A percentile compares a stretch with the other conserved stretches of the same genome.
phyloP scores from a whole-genome alignment of 352 stramenopile species.

The Blastocystis sp. region DNA sequence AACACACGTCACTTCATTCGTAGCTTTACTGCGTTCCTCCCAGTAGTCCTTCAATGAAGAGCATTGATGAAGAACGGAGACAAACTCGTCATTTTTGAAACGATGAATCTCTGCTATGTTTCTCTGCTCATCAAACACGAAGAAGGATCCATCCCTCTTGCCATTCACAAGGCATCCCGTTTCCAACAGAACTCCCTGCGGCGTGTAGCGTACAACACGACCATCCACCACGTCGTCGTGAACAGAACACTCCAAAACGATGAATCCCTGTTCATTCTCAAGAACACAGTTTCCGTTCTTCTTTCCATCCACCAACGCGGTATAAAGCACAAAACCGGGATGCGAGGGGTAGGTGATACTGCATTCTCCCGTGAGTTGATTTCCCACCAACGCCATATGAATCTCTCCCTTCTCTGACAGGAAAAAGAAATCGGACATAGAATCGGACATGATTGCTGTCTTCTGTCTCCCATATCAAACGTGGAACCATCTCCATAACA shows the following conservation, averaged over 20 bases:
- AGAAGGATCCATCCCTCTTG: not conserved
- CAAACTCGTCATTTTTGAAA: not conserved
- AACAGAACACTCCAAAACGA: not conserved
- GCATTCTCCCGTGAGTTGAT: too few relatives aligned
- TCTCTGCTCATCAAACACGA: not conserved
- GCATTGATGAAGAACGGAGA: not conserved
- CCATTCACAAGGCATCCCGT: not conserved
- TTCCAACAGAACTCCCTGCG: not conserved
- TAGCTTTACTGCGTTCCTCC: not conserved
- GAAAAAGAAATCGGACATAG: too few relatives aligned
- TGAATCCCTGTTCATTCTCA: not conserved
- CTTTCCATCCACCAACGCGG: too few relatives aligned
- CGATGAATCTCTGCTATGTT: not conserved
- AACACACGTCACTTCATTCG: not conserved
- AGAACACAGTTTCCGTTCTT: not conserved
- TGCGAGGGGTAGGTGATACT: too few relatives aligned
- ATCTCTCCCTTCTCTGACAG: too few relatives aligned
- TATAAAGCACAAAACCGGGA: too few relatives aligned
- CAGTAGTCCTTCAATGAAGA: not conserved
- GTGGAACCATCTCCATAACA: too few relatives aligned
- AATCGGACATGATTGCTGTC: too few relatives aligned
- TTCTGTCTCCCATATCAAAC: too few relatives aligned
- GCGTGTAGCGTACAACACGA: not conserved
- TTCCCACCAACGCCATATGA: too few relatives aligned
- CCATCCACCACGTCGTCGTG: not conserved